These are phyloP conservation scores for Gynochthodes officinalis DNA, from an alignment of 257 asterid genomes.

Conservation along the genomic window DNA sequence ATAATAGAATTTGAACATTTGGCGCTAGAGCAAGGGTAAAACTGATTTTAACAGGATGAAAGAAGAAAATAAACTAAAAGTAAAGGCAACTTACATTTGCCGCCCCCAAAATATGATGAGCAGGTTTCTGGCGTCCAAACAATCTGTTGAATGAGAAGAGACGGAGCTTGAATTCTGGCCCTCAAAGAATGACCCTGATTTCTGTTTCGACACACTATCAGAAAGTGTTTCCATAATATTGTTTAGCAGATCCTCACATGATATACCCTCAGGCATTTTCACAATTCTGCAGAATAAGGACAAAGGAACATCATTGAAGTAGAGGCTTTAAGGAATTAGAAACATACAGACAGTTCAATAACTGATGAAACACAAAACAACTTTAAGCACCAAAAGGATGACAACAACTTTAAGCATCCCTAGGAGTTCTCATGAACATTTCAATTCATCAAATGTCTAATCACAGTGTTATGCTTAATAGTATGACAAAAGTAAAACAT, in stretches of 20 bases:
- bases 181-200: conserved; percentile 45
- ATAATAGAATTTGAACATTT: not conserved
- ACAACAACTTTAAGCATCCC: not conserved
- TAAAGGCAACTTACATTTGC: conserved; percentile 50
- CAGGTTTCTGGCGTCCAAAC: too few relatives aligned
- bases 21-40: not conserved
- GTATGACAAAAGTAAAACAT: not conserved
- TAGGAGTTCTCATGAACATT: not conserved
- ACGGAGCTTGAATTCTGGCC: conserved; percentile 43
- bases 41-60: not conserved
- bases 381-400: not conserved
- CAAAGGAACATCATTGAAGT: not conserved
- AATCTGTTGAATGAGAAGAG: conserved; percentile 42
- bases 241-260: conserved; percentile 57
- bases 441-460: not conserved
- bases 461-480: not conserved
- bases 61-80: not conserved
- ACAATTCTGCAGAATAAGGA: conserved; percentile 10
- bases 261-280: conserved; percentile 72
- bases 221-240: conserved; percentile 59
- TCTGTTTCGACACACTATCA: conserved; percentile 57
- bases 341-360: not conserved
- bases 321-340: not conserved
- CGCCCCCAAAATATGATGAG: conserved; percentile 84
- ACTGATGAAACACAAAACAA: not conserved